phyloP scores from a whole-genome alignment of 2,329 filamentous ascomycete genomes.

The Myriosclerotinia scirpicola region DNA sequence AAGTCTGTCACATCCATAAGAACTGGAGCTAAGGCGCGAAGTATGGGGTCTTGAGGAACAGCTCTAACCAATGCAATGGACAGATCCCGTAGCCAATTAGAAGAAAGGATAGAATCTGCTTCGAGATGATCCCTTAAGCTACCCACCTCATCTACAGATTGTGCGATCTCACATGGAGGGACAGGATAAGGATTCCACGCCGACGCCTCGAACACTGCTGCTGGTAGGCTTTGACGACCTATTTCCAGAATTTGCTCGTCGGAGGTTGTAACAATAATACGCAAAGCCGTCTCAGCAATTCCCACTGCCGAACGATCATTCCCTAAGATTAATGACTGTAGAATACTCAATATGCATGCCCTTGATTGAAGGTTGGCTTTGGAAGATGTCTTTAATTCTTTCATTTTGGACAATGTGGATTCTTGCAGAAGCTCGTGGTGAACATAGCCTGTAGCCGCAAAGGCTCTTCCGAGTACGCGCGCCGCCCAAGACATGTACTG shows the following conservation, averaged over 20 bases:
- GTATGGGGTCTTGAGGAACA: constrained; percentile 62
- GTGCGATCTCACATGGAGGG: constrained; percentile 52
- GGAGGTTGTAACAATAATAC: constrained; percentile 53
- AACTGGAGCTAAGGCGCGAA: constrained; percentile 67
- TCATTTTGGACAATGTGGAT: constrained; percentile 52
- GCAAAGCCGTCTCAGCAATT: constrained; percentile 59
- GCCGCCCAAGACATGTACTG: constrained; percentile 84
- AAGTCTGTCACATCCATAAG: constrained; percentile 66
- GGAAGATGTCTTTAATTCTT: constrained; percentile 40
- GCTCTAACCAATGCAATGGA: constrained; percentile 60
- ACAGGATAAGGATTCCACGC: constrained; percentile 57
- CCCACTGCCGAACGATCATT: constrained; percentile 57
- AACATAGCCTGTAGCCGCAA: constrained; percentile 71
- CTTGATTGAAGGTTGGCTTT: constrained; percentile 56
- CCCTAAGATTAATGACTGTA: constrained; percentile 61
- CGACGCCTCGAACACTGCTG: constrained; percentile 54
- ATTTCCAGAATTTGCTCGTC: constrained; percentile 47
- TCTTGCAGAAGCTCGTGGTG: constrained; percentile 61
- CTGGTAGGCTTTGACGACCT: constrained; percentile 53
- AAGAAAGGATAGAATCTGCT: constrained; percentile 44
- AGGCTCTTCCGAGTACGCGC: constrained; percentile 78
- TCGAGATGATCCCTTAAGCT: constrained; percentile 22
- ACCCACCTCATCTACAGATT: background rate
- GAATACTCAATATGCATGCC: constrained; percentile 58
- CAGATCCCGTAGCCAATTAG: constrained; percentile 62